These are phyloP conservation scores for Xylaria intraflava DNA, from an alignment of 495 filamentous ascomycete species.

Conservation along the genomic window DNA sequence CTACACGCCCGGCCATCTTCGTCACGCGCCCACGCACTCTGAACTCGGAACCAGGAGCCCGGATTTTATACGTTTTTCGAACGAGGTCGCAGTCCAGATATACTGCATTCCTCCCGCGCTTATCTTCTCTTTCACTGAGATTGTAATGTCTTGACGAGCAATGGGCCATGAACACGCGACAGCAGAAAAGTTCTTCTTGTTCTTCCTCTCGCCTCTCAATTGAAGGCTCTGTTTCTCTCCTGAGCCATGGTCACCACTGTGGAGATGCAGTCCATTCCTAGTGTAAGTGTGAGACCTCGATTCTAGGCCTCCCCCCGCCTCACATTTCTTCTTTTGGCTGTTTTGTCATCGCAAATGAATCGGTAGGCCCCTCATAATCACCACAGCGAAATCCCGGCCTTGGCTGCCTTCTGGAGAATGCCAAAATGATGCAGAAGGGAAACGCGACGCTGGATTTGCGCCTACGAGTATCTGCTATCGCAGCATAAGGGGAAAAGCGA, in stretches of 20 bases:
- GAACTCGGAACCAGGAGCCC: background rate
- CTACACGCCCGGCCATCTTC: constrained; percentile 1
- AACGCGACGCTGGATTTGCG: constrained; percentile 1
- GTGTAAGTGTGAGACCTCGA: constrained; percentile 47
- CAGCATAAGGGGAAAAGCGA: background rate
- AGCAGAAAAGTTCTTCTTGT: constrained; percentile 31
- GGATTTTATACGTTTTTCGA: no score
- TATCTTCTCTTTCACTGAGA: constrained; percentile 11
- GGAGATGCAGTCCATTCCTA: constrained; percentile 58
- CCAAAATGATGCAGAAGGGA: constrained; percentile 5
- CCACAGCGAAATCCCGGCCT: background rate
- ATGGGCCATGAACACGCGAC: constrained; percentile 26
- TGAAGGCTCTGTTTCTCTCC: constrained; percentile 34
- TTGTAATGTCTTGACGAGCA: constrained; percentile 28
- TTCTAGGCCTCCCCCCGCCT: background rate
- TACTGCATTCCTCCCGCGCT: constrained; percentile 20
- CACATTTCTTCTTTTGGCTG: background rate
- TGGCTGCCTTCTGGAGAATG: constrained; percentile 1
- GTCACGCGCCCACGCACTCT: constrained; percentile 11
- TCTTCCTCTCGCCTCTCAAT: constrained; percentile 29
- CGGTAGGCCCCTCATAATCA: constrained; percentile 7
- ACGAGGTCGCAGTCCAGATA: constrained; percentile 14
- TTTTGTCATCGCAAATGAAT: constrained; percentile 7
- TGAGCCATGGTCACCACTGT: constrained; percentile 26
- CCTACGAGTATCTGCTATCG: background rate